Evolutionary conservation across 306 rosid genomes (phyloP).

Genomic region (Cicer judaicum): DNA sequence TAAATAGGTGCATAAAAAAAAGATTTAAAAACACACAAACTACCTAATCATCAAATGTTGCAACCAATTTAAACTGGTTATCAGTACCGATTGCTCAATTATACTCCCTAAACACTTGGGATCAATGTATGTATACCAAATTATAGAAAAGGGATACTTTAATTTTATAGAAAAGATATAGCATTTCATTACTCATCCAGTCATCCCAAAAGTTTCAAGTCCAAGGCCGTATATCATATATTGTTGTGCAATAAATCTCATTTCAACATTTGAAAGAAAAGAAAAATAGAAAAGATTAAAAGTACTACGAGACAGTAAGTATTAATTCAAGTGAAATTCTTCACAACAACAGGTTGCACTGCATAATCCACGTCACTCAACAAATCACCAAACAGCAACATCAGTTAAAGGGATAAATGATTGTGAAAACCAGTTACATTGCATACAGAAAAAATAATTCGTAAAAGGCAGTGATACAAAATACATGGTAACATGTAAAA

Average conservation of each 20-base stretch:
- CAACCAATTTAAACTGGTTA: slow-evolving; percentile 25
- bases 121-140: slow-evolving; percentile 4
- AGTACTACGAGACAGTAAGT: background rate
- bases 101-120: slow-evolving; percentile 31
- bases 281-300: slow-evolving; percentile 4
- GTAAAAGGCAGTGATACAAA: slow-evolving; percentile 9
- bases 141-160: slow-evolving; percentile 7
- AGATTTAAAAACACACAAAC: slow-evolving; percentile 32
- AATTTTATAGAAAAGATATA: background rate
- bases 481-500: slow-evolving; percentile 24
- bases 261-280: slow-evolving; percentile 4
- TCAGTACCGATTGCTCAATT: slow-evolving; percentile 3
- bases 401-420: slow-evolving; percentile 27
- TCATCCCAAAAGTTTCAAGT: slow-evolving; percentile 35
- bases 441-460: slow-evolving; percentile 12
- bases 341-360: slow-evolving; percentile 7
- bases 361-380: slow-evolving; percentile 3
- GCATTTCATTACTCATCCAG: slow-evolving; percentile 39
- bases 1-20: slow-evolving; percentile 25
- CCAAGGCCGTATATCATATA: slow-evolving; percentile 23
- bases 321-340: slow-evolving; percentile 8
- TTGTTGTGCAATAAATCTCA: slow-evolving; percentile 16
- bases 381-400: slow-evolving; percentile 13
- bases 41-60: slow-evolving; percentile 31
- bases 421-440: slow-evolving; percentile 3